Base-by-base conservation (phyloP, 495 filamentous ascomycete species). In the Daldinia grandis region DNA sequence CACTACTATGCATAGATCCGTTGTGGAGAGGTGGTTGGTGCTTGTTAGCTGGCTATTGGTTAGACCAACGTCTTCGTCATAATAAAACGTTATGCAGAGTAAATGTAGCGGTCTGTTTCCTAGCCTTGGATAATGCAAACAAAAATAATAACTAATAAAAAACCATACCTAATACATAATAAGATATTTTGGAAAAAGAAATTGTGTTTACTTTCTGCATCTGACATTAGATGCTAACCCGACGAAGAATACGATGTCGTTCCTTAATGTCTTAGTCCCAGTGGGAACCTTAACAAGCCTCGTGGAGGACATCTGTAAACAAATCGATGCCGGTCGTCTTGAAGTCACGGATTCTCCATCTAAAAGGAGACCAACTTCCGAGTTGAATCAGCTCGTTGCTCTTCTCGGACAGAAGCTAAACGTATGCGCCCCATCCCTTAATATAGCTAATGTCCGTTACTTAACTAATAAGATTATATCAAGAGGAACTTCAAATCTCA, bases 401-500 rank as follows among this genome's bases (percentile, higher is more conserved):
- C 24, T 53, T 24, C 49, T 53, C 25, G 49, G 15, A 6, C 49
- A 53, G 49, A 53, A 53, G 21, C 17, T 58, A 17, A 40, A 44
- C 21, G 21, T 30, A 58, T 21, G 57, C 27, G 5, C 38, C 25
- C 21, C 3, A 44, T 17, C n/a, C 9, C 15, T 47, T 8, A 38
- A 5, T 14, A 25, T 42, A 35, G 9, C 9, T 2, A 12, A 47
- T 47, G 19, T 2, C 24, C 17, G 14, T 25, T 4, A 4, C 37
- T 8, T 4, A 4, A 17, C 31, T 27, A 44, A 58, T 58, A 40
- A 25, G n/a, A 21, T n/a, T 44, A 12, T 8, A 17, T 19, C 8
- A 27, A 58, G 49, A 53, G 49, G 15, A 28, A 9, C 24, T 58
- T 58, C 37, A 44, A 58, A 27, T 58, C 56, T 4, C 56, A 44